Evolutionary conservation across 2,329 filamentous ascomycete genomes (phyloP).

Genomic region (Tolypocladium album): DNA sequence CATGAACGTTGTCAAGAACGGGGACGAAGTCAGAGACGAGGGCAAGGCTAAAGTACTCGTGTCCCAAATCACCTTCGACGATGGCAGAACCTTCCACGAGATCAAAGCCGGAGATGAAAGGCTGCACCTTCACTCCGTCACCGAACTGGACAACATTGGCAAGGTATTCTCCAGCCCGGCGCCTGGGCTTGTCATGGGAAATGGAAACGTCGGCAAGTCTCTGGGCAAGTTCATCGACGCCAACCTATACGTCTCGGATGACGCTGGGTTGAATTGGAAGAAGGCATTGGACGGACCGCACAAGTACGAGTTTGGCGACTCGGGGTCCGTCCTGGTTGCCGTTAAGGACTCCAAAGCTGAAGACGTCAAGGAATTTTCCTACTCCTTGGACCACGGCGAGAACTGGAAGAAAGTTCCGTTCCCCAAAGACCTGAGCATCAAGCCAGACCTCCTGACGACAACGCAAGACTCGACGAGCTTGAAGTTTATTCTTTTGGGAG

Average conservation of each 20-base stretch:
- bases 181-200: conserved; percentile 85
- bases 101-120: conserved; percentile 58
- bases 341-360: conserved; percentile 61
- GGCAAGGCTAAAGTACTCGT: conserved; percentile 55
- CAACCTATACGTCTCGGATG: conserved; percentile 78
- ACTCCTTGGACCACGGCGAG: conserved; percentile 84
- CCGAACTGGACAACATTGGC: conserved; percentile 70
- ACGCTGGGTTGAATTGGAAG: conserved; percentile 80
- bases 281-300: conserved; percentile 68
- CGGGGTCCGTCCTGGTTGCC: conserved; percentile 80
- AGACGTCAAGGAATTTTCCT: conserved; percentile 48
- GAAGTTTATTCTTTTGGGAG: conserved; percentile 74
- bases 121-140: conserved; percentile 88
- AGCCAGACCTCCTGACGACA: conserved; percentile 68
- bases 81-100: conserved; percentile 73
- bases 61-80: conserved; percentile 87
- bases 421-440: conserved; percentile 54
- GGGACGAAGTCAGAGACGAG: conserved; percentile 55
- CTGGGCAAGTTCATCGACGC: conserved; percentile 63
- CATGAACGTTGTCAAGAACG: conserved; percentile 83
- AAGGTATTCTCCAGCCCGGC: conserved; percentile 89
- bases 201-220: conserved; percentile 76
- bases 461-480: conserved; percentile 86
- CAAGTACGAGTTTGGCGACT: conserved; percentile 93
- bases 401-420: conserved; percentile 67